Conservation (phyloP, 2,329 filamentous ascomycete genomes). For the Arthrobotrys entomopaga region DNA sequence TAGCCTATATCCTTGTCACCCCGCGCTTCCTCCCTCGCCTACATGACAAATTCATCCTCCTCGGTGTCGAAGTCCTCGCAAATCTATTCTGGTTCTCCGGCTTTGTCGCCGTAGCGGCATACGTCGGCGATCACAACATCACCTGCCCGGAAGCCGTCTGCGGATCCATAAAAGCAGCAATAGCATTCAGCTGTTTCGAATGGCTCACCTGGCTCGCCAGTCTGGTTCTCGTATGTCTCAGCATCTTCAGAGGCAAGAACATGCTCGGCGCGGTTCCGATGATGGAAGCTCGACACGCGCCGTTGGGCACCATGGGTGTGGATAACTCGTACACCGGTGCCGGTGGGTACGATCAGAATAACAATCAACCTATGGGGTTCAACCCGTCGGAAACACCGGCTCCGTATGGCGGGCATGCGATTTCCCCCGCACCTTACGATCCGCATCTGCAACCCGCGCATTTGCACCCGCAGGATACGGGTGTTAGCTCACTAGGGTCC, state of each 20-base stretch:
- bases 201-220: constrained; percentile 47
- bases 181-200: constrained; percentile 50
- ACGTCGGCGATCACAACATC: constrained; percentile 48
- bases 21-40: constrained; percentile 51
- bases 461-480: constrained; percentile 48
- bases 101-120: constrained; percentile 48
- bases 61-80: constrained; percentile 51
- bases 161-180: constrained; percentile 45
- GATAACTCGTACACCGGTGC: constrained; percentile 34
- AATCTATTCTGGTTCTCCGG: constrained; percentile 53
- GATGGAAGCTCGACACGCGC: constrained; percentile 38
- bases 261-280: constrained; percentile 42
- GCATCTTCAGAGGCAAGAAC: constrained; percentile 44
- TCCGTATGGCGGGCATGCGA: constrained; percentile 6
- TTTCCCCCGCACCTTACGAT: constrained; percentile 43
- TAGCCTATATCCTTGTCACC: constrained; percentile 48
- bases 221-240: constrained; percentile 43
- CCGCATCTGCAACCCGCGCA: constrained; percentile 45
- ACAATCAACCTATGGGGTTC: constrained; percentile 37
- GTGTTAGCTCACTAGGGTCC: constrained; percentile 33
- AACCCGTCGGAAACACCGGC: constrained; percentile 48
- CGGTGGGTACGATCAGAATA: constrained; percentile 27
- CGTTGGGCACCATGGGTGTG: constrained; percentile 16
- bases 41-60: constrained; percentile 50
- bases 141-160: constrained; percentile 46